Evolutionary conservation across 2,329 filamentous ascomycete species (phyloP).

Genomic region (Ascocoryne sarcoides): DNA sequence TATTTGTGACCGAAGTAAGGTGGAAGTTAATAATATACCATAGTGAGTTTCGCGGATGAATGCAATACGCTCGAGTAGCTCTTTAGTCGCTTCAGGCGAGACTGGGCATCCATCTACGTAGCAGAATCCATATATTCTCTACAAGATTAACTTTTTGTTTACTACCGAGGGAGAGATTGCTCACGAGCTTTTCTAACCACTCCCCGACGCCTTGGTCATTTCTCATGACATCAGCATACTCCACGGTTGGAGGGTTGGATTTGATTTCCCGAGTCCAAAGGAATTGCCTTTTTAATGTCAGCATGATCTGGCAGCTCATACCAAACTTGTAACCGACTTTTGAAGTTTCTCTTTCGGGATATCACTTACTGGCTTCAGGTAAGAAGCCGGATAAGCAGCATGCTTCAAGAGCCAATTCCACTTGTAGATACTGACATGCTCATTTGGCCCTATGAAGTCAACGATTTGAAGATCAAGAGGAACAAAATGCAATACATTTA

Average conservation of each 20-base stretch:
- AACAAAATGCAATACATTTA: constrained; percentile 36
- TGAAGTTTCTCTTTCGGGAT: no score
- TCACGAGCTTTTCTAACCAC: constrained; percentile 58
- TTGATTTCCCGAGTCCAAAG: constrained; percentile 34
- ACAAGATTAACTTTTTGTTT: constrained; percentile 5
- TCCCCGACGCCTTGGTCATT: constrained; percentile 45
- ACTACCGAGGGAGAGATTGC: constrained; percentile 11
- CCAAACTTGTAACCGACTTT: no score
- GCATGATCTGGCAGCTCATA: no score
- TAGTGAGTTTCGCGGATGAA: constrained; percentile 91
- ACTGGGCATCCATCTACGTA: constrained; percentile 66
- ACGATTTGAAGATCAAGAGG: not conserved
- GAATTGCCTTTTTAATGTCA: constrained; percentile 25
- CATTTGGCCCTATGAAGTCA: constrained; percentile 43
- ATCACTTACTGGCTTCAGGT: no score
- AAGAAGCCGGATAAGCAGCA: constrained; percentile 17
- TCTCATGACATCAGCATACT: constrained; percentile 52
- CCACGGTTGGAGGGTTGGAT: constrained; percentile 46
- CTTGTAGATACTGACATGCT: constrained; percentile 61
- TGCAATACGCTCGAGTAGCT: constrained; percentile 70
- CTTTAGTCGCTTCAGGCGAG: constrained; percentile 60
- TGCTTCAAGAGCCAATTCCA: constrained; percentile 49
- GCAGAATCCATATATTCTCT: constrained; percentile 66
- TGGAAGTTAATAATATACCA: constrained; percentile 46
- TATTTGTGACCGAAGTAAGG: no score